Conservation (phyloP, 352 stramenopile species). For the Globisporangium takayamanum region DNA sequence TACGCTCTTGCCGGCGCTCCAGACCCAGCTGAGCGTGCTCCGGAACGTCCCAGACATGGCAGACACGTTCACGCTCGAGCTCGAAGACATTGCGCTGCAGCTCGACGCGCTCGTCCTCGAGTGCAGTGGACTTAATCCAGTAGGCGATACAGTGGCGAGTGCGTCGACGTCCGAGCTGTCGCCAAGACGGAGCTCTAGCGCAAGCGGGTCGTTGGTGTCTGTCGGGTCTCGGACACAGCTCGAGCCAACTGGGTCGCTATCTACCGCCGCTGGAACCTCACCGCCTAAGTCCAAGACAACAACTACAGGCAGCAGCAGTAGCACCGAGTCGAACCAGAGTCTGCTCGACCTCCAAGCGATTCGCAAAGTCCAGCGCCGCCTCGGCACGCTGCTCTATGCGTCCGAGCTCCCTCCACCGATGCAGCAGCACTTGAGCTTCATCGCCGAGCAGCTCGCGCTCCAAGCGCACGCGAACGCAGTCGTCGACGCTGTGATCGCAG, state of each 20-base stretch:
- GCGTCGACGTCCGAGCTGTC: neutral
- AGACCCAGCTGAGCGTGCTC: conserved; percentile 53
- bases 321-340: conserved; percentile 3
- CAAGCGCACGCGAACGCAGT: conserved; percentile 60
- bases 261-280: neutral
- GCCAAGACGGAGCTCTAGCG: too few relatives aligned
- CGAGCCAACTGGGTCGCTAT: neutral
- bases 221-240: too few relatives aligned
- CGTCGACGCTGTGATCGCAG: conserved; percentile 52
- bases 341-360: conserved; percentile 69
- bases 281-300: conserved; percentile 1
- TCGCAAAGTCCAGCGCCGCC: conserved; percentile 66
- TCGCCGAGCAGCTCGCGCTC: conserved; percentile 45
- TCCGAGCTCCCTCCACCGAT: conserved; percentile 53
- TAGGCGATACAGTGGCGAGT: neutral
- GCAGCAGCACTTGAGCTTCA: conserved; percentile 43
- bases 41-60: conserved; percentile 40
- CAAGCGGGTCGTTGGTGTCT: neutral
- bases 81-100: conserved; percentile 39
- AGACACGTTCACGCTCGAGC: conserved; percentile 44
- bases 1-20: conserved; percentile 49
- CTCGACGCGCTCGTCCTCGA: conserved; percentile 42
- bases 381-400: conserved; percentile 65
- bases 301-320: neutral
- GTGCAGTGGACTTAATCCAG: neutral